phyloP scores from a whole-genome alignment of 2,329 filamentous ascomycete genomes.

The Anthostomella pinea region DNA sequence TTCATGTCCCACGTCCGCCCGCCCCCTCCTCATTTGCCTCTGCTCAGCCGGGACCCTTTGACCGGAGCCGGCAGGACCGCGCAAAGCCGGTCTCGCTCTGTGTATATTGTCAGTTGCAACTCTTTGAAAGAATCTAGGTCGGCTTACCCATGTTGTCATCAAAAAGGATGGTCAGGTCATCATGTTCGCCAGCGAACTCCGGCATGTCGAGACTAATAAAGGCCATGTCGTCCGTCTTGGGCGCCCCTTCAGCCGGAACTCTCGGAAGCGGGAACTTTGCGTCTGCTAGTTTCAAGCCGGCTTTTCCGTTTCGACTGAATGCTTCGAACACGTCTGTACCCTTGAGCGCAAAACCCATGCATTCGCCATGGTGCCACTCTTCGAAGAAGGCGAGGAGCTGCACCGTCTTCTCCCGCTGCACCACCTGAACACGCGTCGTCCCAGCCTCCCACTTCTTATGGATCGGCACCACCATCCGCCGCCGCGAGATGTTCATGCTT shows the following conservation, averaged over 20 bases:
- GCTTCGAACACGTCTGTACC: conserved; percentile 79
- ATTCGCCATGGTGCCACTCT: conserved; percentile 80
- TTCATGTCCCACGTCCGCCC: conserved; percentile 19
- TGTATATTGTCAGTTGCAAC: conserved; percentile 19
- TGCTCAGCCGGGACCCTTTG: conserved; percentile 44
- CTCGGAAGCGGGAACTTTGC: conserved; percentile 85
- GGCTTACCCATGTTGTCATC: conserved; percentile 72
- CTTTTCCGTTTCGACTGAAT: conserved; percentile 62
- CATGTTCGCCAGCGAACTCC: conserved; percentile 87
- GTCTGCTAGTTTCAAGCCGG: conserved; percentile 76
- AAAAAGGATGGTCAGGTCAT: conserved; percentile 84
- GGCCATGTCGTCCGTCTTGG: conserved; percentile 57
- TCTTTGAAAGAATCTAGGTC: neutral
- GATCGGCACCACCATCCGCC: conserved; percentile 86
- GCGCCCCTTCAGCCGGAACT: conserved; percentile 48
- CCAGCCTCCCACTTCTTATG: conserved; percentile 92
- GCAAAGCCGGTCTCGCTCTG: conserved; percentile 54
- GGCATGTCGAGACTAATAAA: conserved; percentile 85
- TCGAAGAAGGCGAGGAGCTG: conserved; percentile 86
- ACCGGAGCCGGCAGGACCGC: conserved; percentile 54
- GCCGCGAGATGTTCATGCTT: conserved; percentile 76
- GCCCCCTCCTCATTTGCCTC: conserved; percentile 21
- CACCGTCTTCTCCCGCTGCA: conserved; percentile 70
- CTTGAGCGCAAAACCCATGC: conserved; percentile 86
- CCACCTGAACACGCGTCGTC: conserved; percentile 75